Evolutionary conservation across 495 filamentous ascomycete species (phyloP), one percentile per base, ranked within the genome.

Genomic region (Entonaema liquescens): DNA sequence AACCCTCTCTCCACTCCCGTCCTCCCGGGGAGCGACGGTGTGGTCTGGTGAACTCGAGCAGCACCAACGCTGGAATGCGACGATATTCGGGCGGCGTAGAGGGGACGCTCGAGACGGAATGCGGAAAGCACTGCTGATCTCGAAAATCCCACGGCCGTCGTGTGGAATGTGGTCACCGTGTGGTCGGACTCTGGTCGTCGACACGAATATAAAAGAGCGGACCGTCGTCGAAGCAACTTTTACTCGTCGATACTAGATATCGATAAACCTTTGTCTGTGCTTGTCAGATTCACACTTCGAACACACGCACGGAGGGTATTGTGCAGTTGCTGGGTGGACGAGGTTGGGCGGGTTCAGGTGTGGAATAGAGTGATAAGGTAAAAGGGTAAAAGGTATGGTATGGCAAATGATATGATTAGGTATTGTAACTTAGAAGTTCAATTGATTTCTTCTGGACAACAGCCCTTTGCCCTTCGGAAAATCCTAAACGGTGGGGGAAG

Each of bases 21-120:
- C 80, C 79, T 77, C 81, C 79, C 75, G 59, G 74, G 71, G 77
- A 79, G 77, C 62, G 74, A 78, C 77, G 75, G 77, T 71, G 71
- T 71, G 76, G 68, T 67, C 62, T 59, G 31, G 61, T 65, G 52
- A 57, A 65, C 17, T 56, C 74, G 55, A 72, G 65, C 71, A 68
- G 62, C 71, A 70, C 62, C 73, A 69, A 44, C 52, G 71, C 73
- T 67, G 68, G 70, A 77, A 75, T 75, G 73, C 40, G 73, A 35
- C 61, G 54, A 47, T 15, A 49, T 44, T 49, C 53, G 63, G 38
- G 26, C 58, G 62, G 35, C 36, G 73, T n/a, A 19, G 23, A 67
- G 35, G 73, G 36, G 42, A 64, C 19, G 44, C 53, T 64, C 65
- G 70, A 73, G 70, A 73, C 58, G 70, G 70, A 71, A 76, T 77